Evolutionary conservation across 257 asterid genomes (phyloP).

Genomic region (Prunella vulgaris): DNA sequence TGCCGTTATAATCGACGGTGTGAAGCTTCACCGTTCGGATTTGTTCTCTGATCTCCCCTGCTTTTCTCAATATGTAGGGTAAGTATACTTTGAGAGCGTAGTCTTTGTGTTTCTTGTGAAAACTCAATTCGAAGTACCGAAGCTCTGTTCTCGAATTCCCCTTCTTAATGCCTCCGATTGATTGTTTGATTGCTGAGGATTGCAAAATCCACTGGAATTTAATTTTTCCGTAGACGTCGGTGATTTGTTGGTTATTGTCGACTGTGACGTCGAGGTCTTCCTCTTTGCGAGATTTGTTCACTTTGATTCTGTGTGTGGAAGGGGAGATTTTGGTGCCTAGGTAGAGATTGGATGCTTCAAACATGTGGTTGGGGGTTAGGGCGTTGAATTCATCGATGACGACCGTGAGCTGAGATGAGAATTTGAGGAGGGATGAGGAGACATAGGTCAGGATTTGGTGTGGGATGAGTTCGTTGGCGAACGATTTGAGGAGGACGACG

Average conservation of each 20-base stretch:
- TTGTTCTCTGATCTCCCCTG: constrained; percentile 54
- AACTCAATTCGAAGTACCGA: constrained; percentile 51
- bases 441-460: constrained; percentile 32
- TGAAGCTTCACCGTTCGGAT: constrained; percentile 48
- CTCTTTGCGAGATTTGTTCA: constrained; percentile 52
- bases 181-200: constrained; percentile 27
- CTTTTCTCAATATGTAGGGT: constrained; percentile 32
- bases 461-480: constrained; percentile 52
- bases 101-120: constrained; percentile 49
- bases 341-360: constrained; percentile 47
- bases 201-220: constrained; percentile 53
- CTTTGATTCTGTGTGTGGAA: constrained; percentile 51
- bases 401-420: constrained; percentile 53
- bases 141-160: constrained; percentile 30
- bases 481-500: constrained; percentile 43
- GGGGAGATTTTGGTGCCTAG: constrained; percentile 49
- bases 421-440: constrained; percentile 32
- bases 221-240: constrained; percentile 29
- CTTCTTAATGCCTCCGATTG: background rate
- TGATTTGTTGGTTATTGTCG: constrained; percentile 52
- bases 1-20: constrained; percentile 60
- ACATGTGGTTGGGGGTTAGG: constrained; percentile 60
- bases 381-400: constrained; percentile 67
- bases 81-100: constrained; percentile 40
- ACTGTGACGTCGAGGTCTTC: constrained; percentile 45